Base-by-base conservation (phyloP, 441 rosid genomes). In the Populus hybrid region DNA sequence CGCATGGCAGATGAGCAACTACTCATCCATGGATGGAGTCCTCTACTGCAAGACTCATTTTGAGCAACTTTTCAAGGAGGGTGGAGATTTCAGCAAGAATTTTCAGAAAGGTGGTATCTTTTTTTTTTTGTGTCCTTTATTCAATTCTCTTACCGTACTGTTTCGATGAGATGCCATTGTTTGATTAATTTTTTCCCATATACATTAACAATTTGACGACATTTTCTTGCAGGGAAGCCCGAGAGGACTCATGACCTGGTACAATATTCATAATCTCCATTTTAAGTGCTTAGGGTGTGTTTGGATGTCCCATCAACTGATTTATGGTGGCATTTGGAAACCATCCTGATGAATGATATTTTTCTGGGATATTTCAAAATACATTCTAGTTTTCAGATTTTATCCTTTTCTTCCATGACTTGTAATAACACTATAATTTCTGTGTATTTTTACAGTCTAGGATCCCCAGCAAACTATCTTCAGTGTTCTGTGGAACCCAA, bases 1-100 rank as follows among this genome's bases (percentile, higher is more conserved):
- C 2, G 9, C 24, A 33, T 68, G 24, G 65, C 75, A 95, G 99
- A 96, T 96, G 87, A 90, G 97, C 86, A 93, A 90, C 87, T 96
- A 96, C 87, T 94, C 97, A 59, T 96, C 97, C 73, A 96, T 96
- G 98, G 99, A 96, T 85, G 99, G 98, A 74, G 91, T 96, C 73
- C 83, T 96, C 45, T 96, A 90, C 74, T 96, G 99, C 90, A 96
- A 87, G 89, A 23, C 94, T 75, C 99, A 96, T 80, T 96, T 96
- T 68, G 99, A 94, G 86, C 98, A 94, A 71, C 97, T 96, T 66
- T 96, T 90, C 83, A 96, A 94, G 86, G 99, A 95, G 86, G 90
- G 97, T 82, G 99, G 98, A 72, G 90, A 94, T 85, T 95, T 89
- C 86, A 92, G 94, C 92, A 95, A 94, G 90, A 95, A 92, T 81